Base-by-base conservation (phyloP, 2,329 filamentous ascomycete genomes). In the Neonectria neomacrospora region DNA sequence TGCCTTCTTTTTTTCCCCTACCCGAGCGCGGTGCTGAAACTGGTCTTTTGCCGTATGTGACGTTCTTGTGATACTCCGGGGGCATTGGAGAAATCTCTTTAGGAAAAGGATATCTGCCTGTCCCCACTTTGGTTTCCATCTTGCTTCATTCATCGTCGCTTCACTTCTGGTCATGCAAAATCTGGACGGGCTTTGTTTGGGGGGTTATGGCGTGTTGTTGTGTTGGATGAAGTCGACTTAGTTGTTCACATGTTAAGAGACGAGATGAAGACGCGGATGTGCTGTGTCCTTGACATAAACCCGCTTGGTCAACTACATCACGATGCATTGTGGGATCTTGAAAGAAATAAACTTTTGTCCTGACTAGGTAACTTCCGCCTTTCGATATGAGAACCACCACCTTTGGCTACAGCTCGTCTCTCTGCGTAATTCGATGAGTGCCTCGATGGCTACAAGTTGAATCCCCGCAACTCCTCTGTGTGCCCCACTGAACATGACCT, bases 11-110 rank as follows among this genome's bases (percentile, higher is more conserved):
- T 50, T 22, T 54, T 14, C 48, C 16, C n/a, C n/a, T n/a, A 44
- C 34, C 22, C 44, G 20, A 18, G 28, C 11, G 22, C 50, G 55
- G 42, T 54, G 37, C 28, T 45, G 54, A 42, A 10, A 54, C 48
- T 58, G 54, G 45, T 22, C 18, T 58, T 44, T 22, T 32, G 18
- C 26, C 53, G 30, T 51, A 20, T 18, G 23, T 39, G 7, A 18
- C 30, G 8, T 50, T 30, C n/a, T 59, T 48, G 20, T 59, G 42
- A 39, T 51, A 30, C 26, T 47, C n/a, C 30, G 44, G 47, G 32
- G 28, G n/a, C 22, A 11, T 9, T 18, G n/a, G 26, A 32, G 28
- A 32, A 50, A 11, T 20, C 3, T 20, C 12, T n/a, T 10, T 20
- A 10, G 16, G 16, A 41, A 14, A 23, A 16, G 22, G 39, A 14